These are phyloP conservation scores for Xylaria venustula DNA, from an alignment of 495 filamentous ascomycete genomes.

Conservation along the genomic window DNA sequence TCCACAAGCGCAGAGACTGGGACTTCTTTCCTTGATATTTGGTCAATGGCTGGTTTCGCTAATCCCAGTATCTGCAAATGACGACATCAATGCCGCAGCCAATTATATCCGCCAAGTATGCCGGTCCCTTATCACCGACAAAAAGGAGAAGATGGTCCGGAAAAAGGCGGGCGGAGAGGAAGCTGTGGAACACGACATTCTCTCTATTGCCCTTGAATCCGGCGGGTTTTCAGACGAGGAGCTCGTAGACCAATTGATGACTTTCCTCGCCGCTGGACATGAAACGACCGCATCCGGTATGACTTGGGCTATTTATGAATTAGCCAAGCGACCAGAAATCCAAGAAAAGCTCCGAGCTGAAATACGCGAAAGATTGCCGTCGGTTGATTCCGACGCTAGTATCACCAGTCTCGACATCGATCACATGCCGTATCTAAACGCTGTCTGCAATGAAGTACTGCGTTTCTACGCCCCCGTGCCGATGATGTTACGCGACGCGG, in stretches of 20 bases:
- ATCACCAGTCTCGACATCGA: conserved; percentile 55
- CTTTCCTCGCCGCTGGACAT: conserved; percentile 91
- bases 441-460: conserved; percentile 47
- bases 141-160: conserved; percentile 59
- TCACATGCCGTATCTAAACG: conserved; percentile 55
- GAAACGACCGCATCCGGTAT: conserved; percentile 63
- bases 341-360: conserved; percentile 51
- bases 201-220: conserved; percentile 76
- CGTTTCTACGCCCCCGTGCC: conserved; percentile 50
- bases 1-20: conserved; percentile 39
- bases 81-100: conserved; percentile 53
- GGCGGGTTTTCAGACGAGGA: conserved; percentile 77
- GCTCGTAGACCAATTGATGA: conserved; percentile 90
- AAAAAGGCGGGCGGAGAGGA: too few relatives aligned
- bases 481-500: conserved; percentile 61
- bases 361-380: conserved; percentile 61
- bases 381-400: conserved; percentile 38
- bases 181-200: conserved; percentile 64
- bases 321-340: conserved; percentile 46
- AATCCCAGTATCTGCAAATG: too few relatives aligned
- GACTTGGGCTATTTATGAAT: conserved; percentile 56
- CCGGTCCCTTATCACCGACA: conserved; percentile 63
- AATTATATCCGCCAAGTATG: conserved; percentile 61
- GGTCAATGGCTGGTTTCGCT: conserved; percentile 67
- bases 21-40: conserved; percentile 43